Evolutionary conservation across 768 basidiomycete genomes (phyloP).

Genomic region (Tylopilus subfusipes): DNA sequence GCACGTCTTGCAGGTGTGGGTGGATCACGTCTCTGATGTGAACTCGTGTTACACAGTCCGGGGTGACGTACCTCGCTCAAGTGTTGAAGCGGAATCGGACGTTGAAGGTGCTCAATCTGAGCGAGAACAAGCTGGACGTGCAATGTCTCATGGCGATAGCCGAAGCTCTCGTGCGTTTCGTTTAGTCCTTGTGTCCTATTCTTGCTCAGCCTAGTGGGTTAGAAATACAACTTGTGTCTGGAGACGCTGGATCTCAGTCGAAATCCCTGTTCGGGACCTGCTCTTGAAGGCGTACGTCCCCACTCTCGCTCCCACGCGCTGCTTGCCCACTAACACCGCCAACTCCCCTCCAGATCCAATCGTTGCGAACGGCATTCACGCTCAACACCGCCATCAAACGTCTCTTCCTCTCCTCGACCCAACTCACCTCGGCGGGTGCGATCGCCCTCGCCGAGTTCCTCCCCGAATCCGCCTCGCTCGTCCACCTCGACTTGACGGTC

Average conservation of each 20-base stretch:
- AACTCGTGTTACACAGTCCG: conserved; percentile 43
- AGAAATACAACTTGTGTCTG: conserved; percentile 94
- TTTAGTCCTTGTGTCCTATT: neutral
- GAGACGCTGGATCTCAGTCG: conserved; percentile 92
- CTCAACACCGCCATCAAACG: conserved; percentile 89
- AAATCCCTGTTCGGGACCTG: conserved; percentile 91
- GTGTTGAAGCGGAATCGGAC: conserved; percentile 96
- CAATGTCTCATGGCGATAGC: conserved; percentile 75
- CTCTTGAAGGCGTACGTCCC: conserved; percentile 78
- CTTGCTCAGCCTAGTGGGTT: neutral
- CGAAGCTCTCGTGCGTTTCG: conserved; percentile 73
- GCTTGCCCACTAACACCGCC: neutral
- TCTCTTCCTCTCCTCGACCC: conserved; percentile 83
- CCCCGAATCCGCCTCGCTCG: conserved; percentile 79
- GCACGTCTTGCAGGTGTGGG: neutral
- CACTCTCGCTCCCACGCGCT: neutral
- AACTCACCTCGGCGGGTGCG: conserved; percentile 76
- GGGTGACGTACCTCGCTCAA: conserved; percentile 88
- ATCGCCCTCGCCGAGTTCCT: conserved; percentile 96
- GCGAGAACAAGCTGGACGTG: conserved; percentile 91
- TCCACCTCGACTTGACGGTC: conserved; percentile 88
- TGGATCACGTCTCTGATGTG: neutral
- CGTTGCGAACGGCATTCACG: conserved; percentile 89
- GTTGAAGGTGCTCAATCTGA: conserved; percentile 88
- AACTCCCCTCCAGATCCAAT: conserved; percentile 56